Base-by-base conservation (phyloP, 345 rosid genomes). In the Mangifera indica region DNA sequence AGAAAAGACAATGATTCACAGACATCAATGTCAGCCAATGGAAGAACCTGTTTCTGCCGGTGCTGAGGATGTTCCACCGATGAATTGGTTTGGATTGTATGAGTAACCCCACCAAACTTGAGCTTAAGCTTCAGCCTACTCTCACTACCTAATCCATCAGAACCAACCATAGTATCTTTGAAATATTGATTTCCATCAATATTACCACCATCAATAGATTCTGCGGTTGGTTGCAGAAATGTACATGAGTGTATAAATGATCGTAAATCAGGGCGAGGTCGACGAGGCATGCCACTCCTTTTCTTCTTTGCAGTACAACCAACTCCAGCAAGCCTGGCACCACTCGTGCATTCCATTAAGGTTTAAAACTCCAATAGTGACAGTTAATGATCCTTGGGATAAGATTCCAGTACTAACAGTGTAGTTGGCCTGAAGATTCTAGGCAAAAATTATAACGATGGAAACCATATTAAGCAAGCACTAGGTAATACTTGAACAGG, bases 51-150 rank as follows among this genome's bases (percentile, higher is more conserved):
- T 46, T 34, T 72, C 52, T 79, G 76, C 67, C 14, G 71, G 20
- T 70, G 55, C 52, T 65, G 84, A 65, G 82, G 57, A 44, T 67
- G 67, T 25, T 79, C 74, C 14, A 74, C 21, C 3, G 73, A 61
- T 15, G 89, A 82, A 51, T 77, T 80, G 52, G 91, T 75, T 32
- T 83, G 86, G 63, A 90, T 71, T 11, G 84, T 83, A 67, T 76
- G 90, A 8, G 84, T 75, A 64, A 79, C 83, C 74, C 89, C 88
- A 70, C 89, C 87, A 65, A 88, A 82, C 81, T 84, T 90, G 67
- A 86, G 82, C 86, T 86, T 90, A 42, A 88, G 82, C 75, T 87
- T 90, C 66, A 85, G 80, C 63, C 81, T 80, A 73, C 80, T 90
- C 60, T 84, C 90, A 77, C 52, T 78, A n/a, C 70, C 83, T 14